Evolutionary conservation across 2,329 filamentous ascomycete species (phyloP), one percentile per base, ranked within the genome.

Genomic region (Fonsecaea erecta): DNA sequence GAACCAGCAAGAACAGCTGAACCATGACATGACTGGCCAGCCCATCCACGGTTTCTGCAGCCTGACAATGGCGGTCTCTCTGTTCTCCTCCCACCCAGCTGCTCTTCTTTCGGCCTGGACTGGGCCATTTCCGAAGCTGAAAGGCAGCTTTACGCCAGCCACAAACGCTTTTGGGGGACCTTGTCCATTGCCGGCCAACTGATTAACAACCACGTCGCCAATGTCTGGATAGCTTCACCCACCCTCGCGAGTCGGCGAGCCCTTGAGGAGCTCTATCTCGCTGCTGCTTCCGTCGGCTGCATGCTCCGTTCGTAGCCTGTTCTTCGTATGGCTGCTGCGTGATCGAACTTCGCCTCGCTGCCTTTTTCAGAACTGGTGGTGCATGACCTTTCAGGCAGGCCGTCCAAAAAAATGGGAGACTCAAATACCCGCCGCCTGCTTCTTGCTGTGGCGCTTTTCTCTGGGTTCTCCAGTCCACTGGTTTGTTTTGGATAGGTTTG

Each of bases 61-160:
- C 43, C 43, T 48, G 18, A 2, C n/a, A 12, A 48, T 12, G 43
- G 43, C 43, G 21, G 43, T 24, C 21, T 7, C 21, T 24, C n/a
- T n/a, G n/a, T 26, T 48, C 9, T 48, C 18, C 43, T 48, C 18
- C 43, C 43, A 48, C 43, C 24, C 43, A 26, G 11, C 3, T 48
- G 43, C 43, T 48, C 18, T 48, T 9, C 43, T 48, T 48, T 48
- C 21, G 9, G 43, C 18, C 43, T 48, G 18, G 43, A 48, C 43
- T 24, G 43, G 43, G 43, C 37, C 35, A 58, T 21, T 51, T 35
- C n/a, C 40, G 35, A 46, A 34, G 24, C 40, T 32, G 40, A 48
- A 48, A n/a, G 24, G 55, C 55, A 58, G 40, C 18, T 58, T 48
- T 58, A 46, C 16, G 40, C 55, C 55, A 46, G 55, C 55, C 55